Base-by-base conservation (phyloP, 495 filamentous ascomycete genomes). In the Penicillium flavigenum region DNA sequence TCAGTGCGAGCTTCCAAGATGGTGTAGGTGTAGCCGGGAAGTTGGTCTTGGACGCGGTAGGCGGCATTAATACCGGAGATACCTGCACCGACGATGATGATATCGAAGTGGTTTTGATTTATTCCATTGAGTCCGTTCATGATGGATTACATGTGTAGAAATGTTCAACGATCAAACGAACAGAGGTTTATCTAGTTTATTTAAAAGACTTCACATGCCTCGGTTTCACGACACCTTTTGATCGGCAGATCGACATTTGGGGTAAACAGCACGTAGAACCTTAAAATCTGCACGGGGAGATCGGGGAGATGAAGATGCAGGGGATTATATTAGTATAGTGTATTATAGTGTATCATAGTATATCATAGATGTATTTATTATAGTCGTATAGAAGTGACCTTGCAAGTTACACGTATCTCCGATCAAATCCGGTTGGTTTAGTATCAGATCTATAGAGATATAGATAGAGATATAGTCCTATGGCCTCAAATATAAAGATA, bases 11-110 rank as follows among this genome's bases (percentile, higher is more conserved):
- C 73, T 67, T 90, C 87, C 29, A 90, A 76, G 53, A 91, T 79
- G 36, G 81, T 74, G 64, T 83, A 89, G 55, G 61, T 75, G 50
- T 73, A 70, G 43, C 76, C 61, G 0, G 88, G 75, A 5, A 85
- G 65, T 57, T 83, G 70, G 1, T 76, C 74, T 63, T 90, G 86
- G 0, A 93, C 61, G 8, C 85, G 81, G 60, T 91, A 90, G 9
- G 78, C 88, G 43, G 84, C 74, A 65, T 93, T 91, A 75, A 92
- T 86, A 51, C 88, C 89, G 44, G 84, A 87, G 58, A 92, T 82
- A 22, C 89, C 88, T 1, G 88, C 87, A 44, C 88, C 88, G 27
- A 91, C 67, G 62, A 92, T 82, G 57, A 88, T 66, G 16, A 91
- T 75, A 70, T 92, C 88, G 63, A 72, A 79, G 48, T 54, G 49